Evolutionary conservation across 805 yeast genomes (phyloP).

Genomic region (Wickerhamomyces alni): DNA sequence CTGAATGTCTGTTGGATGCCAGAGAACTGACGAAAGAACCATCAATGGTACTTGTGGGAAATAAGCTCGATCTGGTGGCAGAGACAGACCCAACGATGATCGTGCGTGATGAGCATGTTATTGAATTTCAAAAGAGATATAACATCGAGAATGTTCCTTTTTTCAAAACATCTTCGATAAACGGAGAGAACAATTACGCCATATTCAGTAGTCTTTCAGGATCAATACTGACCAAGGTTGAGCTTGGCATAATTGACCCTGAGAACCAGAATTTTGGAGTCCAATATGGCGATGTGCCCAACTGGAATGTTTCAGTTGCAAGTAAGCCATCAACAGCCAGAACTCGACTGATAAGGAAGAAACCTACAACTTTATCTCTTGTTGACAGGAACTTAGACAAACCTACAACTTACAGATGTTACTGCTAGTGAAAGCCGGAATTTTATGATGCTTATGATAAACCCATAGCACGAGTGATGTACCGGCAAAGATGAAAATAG

Average conservation of each 20-base stretch:
- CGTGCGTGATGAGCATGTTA: conserved; percentile 27
- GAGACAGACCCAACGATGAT: conserved; percentile 24
- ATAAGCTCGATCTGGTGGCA: conserved; percentile 24
- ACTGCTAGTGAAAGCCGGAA: conserved; percentile 2
- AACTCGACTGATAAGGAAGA: conserved; percentile 6
- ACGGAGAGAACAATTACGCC: conserved; percentile 35
- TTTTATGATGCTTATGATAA: too few relatives aligned
- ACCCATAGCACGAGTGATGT: too few relatives aligned
- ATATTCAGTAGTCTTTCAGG: conserved; percentile 34
- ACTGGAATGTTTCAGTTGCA: conserved; percentile 24
- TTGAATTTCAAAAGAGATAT: conserved; percentile 22
- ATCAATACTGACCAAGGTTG: conserved; percentile 39
- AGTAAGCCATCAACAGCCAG: conserved; percentile 1
- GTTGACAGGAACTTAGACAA: conserved; percentile 9
- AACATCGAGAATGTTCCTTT: conserved; percentile 26
- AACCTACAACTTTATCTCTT: conserved; percentile 13
- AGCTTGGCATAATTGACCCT: conserved; percentile 41
- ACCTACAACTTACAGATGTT: conserved; percentile 4
- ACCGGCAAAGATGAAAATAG: not conserved
- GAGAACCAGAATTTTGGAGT: conserved; percentile 41
- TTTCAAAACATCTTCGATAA: conserved; percentile 34
- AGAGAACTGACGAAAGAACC: conserved; percentile 23
- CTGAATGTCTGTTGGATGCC: conserved; percentile 27
- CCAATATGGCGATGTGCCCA: conserved; percentile 41
- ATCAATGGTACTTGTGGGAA: conserved; percentile 29